Evolutionary conservation across 331 rosid species (phyloP), one percentile per base, ranked within the genome.

Genomic region (Spiraea crenata): DNA sequence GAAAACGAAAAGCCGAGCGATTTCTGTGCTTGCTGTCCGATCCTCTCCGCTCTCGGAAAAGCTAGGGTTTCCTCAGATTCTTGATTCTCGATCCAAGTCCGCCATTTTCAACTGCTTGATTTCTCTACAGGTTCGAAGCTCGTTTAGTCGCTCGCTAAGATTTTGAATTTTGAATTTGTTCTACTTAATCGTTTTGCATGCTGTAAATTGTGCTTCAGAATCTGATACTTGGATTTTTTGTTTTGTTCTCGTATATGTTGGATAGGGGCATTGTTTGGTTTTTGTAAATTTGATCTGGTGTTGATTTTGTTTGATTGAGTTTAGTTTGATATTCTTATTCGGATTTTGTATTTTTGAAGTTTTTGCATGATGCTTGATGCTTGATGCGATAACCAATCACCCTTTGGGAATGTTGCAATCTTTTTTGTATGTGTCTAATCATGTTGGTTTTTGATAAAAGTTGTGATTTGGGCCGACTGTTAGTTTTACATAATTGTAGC

Each of bases 11-110:
- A 55, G 7, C 52, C 45, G 54, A 61, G 60, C 82, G 72, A 81
- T 83, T 66, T 70, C 67, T 67, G 67, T 79, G 79, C 75, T 13
- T 10, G 58, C 61, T 68, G 60, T 75, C 74, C 65, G 55, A 75
- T 70, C 74, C 75, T 63, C 63, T 60, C 48, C 31, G 40, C 74
- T 59, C 77, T 42, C 63, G 16, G 45, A 49, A 74, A 65, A 67
- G 59, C 51, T 77, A 76, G 85, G 76, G 70, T 67, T 69, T 73
- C 78, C 78, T 19, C 55, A 58, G 50, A 42, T 77, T 69, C 34
- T 56, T 35, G 69, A 64, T 77, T 71, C 59, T 57, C 47, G 44
- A 77, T 77, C 79, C 59, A 48, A 71, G 41, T 42, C 57, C 63
- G 7, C 67, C 35, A 31, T 73, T 17, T 44, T 41, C 59, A 25